Conservation (phyloP, 2,329 filamentous ascomycete genomes). For the Fusarium sp. region DNA sequence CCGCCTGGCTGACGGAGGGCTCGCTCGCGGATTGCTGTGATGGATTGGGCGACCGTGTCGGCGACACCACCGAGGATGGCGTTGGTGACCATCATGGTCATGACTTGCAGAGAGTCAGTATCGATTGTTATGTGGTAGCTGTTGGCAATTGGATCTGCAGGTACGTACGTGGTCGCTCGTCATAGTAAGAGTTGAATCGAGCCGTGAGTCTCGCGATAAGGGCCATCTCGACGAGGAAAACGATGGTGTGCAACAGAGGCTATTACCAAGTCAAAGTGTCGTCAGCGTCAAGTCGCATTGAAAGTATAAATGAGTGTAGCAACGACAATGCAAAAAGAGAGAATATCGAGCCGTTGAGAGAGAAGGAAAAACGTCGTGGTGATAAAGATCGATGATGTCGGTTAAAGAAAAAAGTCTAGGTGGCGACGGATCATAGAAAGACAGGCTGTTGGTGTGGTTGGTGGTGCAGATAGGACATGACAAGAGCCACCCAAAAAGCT, state of each 20-base stretch:
- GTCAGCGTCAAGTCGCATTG: conserved; percentile 40
- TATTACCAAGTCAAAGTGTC: conserved; percentile 55
- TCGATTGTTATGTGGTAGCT: neutral
- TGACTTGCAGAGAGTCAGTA: conserved; percentile 67
- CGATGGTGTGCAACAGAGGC: conserved; percentile 87
- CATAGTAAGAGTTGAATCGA: conserved; percentile 95
- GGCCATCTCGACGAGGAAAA: conserved; percentile 90
- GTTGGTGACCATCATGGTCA: conserved; percentile 99
- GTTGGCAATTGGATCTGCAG: neutral
- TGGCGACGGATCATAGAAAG: conserved; percentile 41
- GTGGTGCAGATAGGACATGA: neutral
- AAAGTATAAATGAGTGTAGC: neutral
- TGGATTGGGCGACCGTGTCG: conserved; percentile 93
- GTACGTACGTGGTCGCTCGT: conserved; percentile 81
- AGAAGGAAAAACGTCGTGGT: neutral
- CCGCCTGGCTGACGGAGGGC: conserved; percentile 73
- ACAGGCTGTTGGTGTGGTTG: conserved; percentile 5
- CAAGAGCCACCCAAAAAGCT: neutral
- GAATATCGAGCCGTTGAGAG: conserved; percentile 11
- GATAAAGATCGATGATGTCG: conserved; percentile 7
- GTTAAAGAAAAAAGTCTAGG: conserved; percentile 33
- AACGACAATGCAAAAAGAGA: neutral
- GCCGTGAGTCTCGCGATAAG: conserved; percentile 84
- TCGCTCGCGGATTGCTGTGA: conserved; percentile 83
- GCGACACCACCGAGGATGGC: conserved; percentile 94